Evolutionary conservation across 1,284 basidiomycete genomes (phyloP), one percentile per base, ranked within the genome.

Genomic region (Grifola frondosa): DNA sequence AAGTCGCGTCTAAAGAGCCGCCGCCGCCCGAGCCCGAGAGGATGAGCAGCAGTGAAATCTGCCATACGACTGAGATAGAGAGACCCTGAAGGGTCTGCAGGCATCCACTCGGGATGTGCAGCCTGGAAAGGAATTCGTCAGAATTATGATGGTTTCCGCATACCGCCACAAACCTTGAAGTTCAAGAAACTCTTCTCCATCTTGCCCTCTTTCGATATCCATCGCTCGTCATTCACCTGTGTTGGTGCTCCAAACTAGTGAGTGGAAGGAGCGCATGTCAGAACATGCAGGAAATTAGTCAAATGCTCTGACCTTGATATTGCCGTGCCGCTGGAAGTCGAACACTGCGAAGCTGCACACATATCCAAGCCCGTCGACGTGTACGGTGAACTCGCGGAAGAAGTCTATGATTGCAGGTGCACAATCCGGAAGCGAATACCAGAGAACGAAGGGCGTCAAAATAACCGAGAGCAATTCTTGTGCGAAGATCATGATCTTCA

Each of bases 341-440:
- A 99, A 99, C 43, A 97, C 95, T 1, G 96, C 97, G 68, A 98
- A 99, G 48, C 89, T 93, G 63, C 97, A 99, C 8, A 99, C 91
- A 60, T 97, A 96, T 9, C 97, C 96, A 3, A 97, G 76, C 1
- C 94, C 92, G 55, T 97, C 95, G 23, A 99, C 89, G 64, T 98
- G 95, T 1, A 99, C 86, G 0, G 93, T 91, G 61, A 97, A 98
- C 68, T 97, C 94, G 35, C 93, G 80, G 76, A 97, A 97, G 62
- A 98, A 97, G 62, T 98, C 95, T 48, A 97, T 79, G 52, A 97
- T 89, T 0, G 84, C 84, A 6, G 88, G 86, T 2, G 95, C 90
- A 60, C 91, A 95, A 1, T 71, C 72, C 0, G 96, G 95, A 6
- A 99, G 76, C 12, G 93, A 91, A 62, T 89, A 88, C 86, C 91